phyloP scores from a whole-genome alignment of 1,139 yeast species.

The Zygosaccharomyces sapae region DNA sequence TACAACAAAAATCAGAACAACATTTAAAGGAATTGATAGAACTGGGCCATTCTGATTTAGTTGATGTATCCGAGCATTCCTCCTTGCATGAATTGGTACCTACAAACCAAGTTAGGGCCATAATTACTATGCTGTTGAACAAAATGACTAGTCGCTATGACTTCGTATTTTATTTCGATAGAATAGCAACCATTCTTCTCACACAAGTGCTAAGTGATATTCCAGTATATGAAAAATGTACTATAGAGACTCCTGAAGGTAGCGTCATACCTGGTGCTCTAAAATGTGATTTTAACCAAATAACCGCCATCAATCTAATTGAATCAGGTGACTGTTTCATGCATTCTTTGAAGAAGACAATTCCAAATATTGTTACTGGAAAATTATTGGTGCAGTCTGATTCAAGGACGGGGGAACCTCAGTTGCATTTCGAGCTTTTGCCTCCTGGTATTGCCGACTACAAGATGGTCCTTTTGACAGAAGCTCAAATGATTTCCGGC shows the following conservation, averaged over 20 bases:
- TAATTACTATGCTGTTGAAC: conserved; percentile 66
- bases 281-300: conserved; percentile 41
- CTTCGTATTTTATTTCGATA: conserved; percentile 79
- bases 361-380: conserved; percentile 77
- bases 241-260: conserved; percentile 47
- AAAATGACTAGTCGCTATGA: conserved; percentile 59
- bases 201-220: conserved; percentile 58
- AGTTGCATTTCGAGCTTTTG: conserved; percentile 69
- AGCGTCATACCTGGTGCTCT: conserved; percentile 41
- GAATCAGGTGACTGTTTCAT: conserved; percentile 93
- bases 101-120: conserved; percentile 67
- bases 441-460: conserved; percentile 38
- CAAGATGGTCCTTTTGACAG: conserved; percentile 63
- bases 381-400: conserved; percentile 85
- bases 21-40: conserved; percentile 50
- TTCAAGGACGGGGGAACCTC: conserved; percentile 87
- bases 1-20: conserved; percentile 56
- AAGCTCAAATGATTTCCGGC: conserved; percentile 86
- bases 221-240: conserved; percentile 28
- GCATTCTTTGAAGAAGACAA: conserved; percentile 65
- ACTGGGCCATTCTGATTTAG: conserved; percentile 27
- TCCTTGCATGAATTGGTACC: conserved; percentile 42
- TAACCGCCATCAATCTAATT: conserved; percentile 73
- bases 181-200: conserved; percentile 68
- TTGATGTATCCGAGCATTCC: conserved; percentile 18